A percentile compares a stretch with the other conserved stretches of the same genome.
phyloP scores from a whole-genome alignment of 1,284 basidiomycete genomes.

The Ustilago bromivora region DNA sequence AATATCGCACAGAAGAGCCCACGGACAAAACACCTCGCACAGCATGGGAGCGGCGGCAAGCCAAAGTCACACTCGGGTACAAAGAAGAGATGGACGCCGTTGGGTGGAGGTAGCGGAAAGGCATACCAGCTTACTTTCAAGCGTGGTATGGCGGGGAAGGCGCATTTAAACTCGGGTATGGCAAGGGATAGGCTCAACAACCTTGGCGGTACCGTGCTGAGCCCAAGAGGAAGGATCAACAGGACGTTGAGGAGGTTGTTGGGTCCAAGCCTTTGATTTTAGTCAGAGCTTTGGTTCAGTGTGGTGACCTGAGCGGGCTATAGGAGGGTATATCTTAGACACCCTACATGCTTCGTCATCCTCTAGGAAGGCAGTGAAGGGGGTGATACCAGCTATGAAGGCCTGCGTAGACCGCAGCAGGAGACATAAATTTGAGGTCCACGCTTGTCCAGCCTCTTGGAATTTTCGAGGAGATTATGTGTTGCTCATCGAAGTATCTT shows the following conservation, averaged over 20 bases:
- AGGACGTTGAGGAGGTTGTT: conserved; percentile 58
- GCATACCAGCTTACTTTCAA: conserved; percentile 55
- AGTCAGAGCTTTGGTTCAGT: background rate
- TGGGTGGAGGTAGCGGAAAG: conserved; percentile 51
- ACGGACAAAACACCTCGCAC: conserved; percentile 45
- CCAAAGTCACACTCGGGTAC: conserved; percentile 59
- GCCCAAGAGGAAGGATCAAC: conserved; percentile 49
- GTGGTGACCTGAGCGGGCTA: background rate
- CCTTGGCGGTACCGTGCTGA: conserved; percentile 49
- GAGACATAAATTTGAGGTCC: background rate
- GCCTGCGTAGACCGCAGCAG: conserved; percentile 6
- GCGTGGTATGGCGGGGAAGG: conserved; percentile 52
- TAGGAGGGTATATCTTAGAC: background rate
- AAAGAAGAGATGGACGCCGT: conserved; percentile 61
- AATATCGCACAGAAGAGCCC: conserved; percentile 21
- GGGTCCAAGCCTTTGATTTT: conserved; percentile 47
- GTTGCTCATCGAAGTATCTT: background rate
- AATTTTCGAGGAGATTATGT: background rate
- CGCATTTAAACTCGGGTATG: conserved; percentile 63
- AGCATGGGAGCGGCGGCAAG: conserved; percentile 51
- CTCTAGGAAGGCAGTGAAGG: too few species aligned
- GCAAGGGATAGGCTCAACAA: conserved; percentile 55
- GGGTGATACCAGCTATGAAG: background rate
- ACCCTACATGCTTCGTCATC: background rate
- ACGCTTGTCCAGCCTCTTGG: background rate